These are phyloP conservation scores for Agrocybe praecox DNA, from an alignment of 768 basidiomycete species.

Conservation along the genomic window DNA sequence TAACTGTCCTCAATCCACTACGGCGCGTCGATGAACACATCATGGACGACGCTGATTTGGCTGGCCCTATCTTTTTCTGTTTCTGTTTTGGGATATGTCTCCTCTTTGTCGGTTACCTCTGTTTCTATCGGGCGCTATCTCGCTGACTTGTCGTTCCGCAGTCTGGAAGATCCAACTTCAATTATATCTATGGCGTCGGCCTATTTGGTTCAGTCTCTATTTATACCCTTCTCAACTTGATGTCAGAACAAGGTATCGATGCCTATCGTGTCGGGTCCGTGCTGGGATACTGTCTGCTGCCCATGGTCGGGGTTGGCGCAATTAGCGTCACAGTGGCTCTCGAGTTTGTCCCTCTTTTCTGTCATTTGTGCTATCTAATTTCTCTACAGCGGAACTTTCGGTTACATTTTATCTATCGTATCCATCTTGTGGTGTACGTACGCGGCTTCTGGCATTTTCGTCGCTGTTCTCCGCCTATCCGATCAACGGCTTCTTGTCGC, in stretches of 20 bases:
- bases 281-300: conserved; percentile 93
- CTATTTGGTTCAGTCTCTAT: conserved; percentile 92
- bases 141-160: conserved; percentile 30
- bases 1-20: conserved; percentile 95
- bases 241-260: conserved; percentile 95
- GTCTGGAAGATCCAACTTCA: conserved; percentile 99
- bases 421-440: conserved; percentile 98
- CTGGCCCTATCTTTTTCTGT: conserved; percentile 93
- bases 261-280: conserved; percentile 95
- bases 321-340: conserved; percentile 85
- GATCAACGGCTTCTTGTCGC: conserved; percentile 94
- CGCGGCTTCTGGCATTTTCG: conserved; percentile 93
- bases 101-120: conserved; percentile 70
- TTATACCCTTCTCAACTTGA: conserved; percentile 94
- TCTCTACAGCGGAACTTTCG: conserved; percentile 68
- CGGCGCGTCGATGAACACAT: conserved; percentile 83
- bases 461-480: conserved; percentile 93
- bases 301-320: conserved; percentile 93
- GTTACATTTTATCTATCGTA: conserved; percentile 79
- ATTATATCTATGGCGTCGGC: conserved; percentile 97
- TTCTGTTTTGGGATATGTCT: conserved; percentile 94
- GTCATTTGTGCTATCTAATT: conserved; percentile 11
- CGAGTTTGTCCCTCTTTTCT: conserved; percentile 61
- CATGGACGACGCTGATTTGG: conserved; percentile 99
- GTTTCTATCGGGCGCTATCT: conserved; percentile 1